Conservation (phyloP, 2,329 filamentous ascomycete species). For the Apiospora aurea region DNA sequence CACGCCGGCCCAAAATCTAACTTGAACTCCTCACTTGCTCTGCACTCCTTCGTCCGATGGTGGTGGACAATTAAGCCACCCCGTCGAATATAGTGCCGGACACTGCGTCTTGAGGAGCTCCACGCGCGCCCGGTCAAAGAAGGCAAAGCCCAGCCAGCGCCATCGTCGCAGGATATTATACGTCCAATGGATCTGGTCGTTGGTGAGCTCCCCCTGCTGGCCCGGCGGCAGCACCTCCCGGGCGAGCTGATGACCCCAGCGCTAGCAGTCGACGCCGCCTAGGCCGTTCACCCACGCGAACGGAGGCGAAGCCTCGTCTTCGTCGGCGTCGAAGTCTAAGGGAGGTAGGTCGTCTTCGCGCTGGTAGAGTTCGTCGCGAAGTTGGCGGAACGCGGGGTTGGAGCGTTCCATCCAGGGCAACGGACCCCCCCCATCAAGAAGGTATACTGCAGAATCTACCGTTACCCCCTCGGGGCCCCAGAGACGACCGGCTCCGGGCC, state of each 20-base stretch:
- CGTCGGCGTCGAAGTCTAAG: too few species aligned
- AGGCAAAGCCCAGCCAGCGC: slow-evolving; percentile 6
- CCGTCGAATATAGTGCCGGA: background rate
- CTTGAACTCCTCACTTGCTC: too few species aligned
- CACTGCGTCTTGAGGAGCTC: background rate
- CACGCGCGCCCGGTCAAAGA: background rate
- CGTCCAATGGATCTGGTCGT: background rate
- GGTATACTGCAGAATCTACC: background rate
- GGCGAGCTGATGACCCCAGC: background rate
- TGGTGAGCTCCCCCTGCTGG: background rate
- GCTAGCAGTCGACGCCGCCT: background rate
- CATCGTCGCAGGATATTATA: background rate
- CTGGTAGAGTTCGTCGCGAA: background rate
- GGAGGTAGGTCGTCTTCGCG: background rate
- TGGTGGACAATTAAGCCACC: background rate
- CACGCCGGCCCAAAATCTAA: too few species aligned
- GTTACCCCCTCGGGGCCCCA: too few species aligned
- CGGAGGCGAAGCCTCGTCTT: background rate
- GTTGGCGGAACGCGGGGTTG: background rate
- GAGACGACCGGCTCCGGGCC: too few species aligned
- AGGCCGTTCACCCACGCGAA: background rate
- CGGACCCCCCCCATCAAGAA: background rate
- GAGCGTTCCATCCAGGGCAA: background rate
- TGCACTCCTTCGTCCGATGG: too few species aligned
- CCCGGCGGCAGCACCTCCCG: background rate